Percentiles rank a stretch among this genome's conserved stretches.
Conservation (phyloP, 352 stramenopile genomes). For the Peronospora farinosa region DNA sequence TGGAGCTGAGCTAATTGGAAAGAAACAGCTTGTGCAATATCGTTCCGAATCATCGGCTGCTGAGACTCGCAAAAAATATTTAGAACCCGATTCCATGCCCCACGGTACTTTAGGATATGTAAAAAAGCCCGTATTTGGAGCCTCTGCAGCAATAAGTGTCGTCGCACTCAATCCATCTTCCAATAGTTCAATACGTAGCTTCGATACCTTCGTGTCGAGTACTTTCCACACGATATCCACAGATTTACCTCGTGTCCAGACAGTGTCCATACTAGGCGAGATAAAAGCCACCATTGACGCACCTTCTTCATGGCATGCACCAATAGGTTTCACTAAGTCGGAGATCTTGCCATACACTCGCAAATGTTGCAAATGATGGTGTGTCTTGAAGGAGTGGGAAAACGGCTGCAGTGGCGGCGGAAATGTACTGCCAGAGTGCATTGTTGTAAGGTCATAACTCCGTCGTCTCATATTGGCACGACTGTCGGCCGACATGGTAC, state of each 20-base stretch:
- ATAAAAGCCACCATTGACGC: constrained; percentile 35
- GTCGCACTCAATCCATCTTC: constrained; percentile 56
- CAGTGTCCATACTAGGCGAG: constrained; percentile 34
- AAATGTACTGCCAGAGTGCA: constrained; percentile 27
- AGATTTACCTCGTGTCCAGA: constrained; percentile 70
- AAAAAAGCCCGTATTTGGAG: constrained; percentile 68
- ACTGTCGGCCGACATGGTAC: constrained; percentile 33
- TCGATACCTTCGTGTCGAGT: constrained; percentile 40
- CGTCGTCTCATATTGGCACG: constrained; percentile 40
- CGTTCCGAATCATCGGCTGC: constrained; percentile 32
- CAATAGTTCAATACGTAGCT: constrained; percentile 63
- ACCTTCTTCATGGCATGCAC: constrained; percentile 35
- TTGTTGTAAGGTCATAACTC: constrained; percentile 38
- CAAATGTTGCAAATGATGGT: constrained; percentile 43
- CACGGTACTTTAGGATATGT: constrained; percentile 73
- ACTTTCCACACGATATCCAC: constrained; percentile 73
- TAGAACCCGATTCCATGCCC: constrained; percentile 69
- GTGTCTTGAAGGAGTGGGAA: constrained; percentile 26
- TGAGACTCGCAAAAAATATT: constrained; percentile 74
- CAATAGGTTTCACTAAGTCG: constrained; percentile 13
- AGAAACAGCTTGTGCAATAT: constrained; percentile 59
- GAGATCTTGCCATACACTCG: constrained; percentile 45
- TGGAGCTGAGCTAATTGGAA: constrained; percentile 57
- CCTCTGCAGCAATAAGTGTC: constrained; percentile 50
- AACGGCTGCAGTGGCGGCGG: constrained; percentile 19